Percentiles rank a stretch among this genome's conserved stretches.
These are phyloP conservation scores for Elsinoe batatas DNA, from an alignment of 2,329 filamentous ascomycete genomes.

Conservation along the genomic window DNA sequence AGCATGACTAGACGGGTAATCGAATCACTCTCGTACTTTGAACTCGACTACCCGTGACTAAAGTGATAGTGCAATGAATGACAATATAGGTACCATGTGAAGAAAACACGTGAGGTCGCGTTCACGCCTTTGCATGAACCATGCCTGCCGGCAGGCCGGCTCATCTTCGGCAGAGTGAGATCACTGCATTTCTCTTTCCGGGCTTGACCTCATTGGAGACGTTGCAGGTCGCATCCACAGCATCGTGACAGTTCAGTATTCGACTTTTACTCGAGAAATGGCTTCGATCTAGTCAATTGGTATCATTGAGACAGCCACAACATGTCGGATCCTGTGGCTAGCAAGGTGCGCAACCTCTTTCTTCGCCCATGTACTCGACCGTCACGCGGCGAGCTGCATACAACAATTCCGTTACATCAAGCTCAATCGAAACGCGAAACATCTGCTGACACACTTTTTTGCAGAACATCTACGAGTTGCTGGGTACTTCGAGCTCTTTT, in stretches of 20 bases:
- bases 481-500: conserved; percentile 55
- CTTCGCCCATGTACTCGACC: conserved; percentile 3
- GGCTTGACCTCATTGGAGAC: conserved; percentile 5
- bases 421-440: not conserved
- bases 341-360: conserved; percentile 19
- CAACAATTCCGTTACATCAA: not conserved
- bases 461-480: conserved; percentile 95
- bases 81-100: not conserved
- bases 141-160: not conserved
- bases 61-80: not conserved
- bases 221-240: conserved; percentile 1
- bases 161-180: conserved; percentile 3
- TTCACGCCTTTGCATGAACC: not conserved
- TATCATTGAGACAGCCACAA: conserved; percentile 12
- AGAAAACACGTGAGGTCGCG: not conserved
- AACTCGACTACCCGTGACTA: no score
- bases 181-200: conserved; percentile 1
- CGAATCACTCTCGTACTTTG: no score
- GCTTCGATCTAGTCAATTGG: conserved; percentile 11
- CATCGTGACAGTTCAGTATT: conserved; percentile 9
- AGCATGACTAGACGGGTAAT: not conserved
- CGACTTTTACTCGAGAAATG: conserved; percentile 4
- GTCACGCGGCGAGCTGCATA: conserved; percentile 3
- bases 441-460: conserved; percentile 3
- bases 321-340: conserved; percentile 15